Evolutionary conservation across 2,329 filamentous ascomycete genomes (phyloP).

Genomic region (Colletotrichum melonis): DNA sequence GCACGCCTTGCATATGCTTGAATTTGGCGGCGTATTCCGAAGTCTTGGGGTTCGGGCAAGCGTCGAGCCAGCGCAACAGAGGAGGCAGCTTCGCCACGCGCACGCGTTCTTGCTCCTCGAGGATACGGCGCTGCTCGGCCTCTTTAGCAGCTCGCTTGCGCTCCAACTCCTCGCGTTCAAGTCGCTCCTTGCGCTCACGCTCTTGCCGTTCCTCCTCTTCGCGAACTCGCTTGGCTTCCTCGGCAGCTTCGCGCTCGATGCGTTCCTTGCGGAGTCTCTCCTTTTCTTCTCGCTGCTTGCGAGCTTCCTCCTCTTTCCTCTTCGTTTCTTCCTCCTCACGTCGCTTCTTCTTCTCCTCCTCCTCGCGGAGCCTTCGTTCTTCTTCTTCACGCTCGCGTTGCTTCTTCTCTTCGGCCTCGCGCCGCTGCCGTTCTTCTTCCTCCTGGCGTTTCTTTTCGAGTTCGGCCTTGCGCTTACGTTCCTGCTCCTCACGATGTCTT

Average conservation of each 20-base stretch:
- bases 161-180: slow-evolving; percentile 58
- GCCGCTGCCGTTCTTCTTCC: slow-evolving; percentile 38
- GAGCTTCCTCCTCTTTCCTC: slow-evolving; percentile 51
- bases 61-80: slow-evolving; percentile 70
- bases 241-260: slow-evolving; percentile 59
- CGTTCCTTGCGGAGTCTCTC: slow-evolving; percentile 57
- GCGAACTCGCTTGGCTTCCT: slow-evolving; percentile 60
- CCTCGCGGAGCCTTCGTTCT: slow-evolving; percentile 47
- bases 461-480: slow-evolving; percentile 40
- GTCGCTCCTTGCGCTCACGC: slow-evolving; percentile 58
- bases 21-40: slow-evolving; percentile 65
- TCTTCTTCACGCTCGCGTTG: slow-evolving; percentile 42
- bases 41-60: slow-evolving; percentile 61
- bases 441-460: slow-evolving; percentile 40
- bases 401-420: slow-evolving; percentile 43
- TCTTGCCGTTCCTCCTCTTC: slow-evolving; percentile 65
- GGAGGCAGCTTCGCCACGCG: slow-evolving; percentile 69
- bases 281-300: slow-evolving; percentile 56
- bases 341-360: slow-evolving; percentile 49
- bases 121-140: slow-evolving; percentile 61
- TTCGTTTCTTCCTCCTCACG: slow-evolving; percentile 51
- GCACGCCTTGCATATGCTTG: slow-evolving; percentile 67
- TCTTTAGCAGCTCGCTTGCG: slow-evolving; percentile 62
- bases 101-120: slow-evolving; percentile 64
- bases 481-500: slow-evolving; percentile 47